Conservation (phyloP, 306 rosid genomes). For the Vigna radiata region DNA sequence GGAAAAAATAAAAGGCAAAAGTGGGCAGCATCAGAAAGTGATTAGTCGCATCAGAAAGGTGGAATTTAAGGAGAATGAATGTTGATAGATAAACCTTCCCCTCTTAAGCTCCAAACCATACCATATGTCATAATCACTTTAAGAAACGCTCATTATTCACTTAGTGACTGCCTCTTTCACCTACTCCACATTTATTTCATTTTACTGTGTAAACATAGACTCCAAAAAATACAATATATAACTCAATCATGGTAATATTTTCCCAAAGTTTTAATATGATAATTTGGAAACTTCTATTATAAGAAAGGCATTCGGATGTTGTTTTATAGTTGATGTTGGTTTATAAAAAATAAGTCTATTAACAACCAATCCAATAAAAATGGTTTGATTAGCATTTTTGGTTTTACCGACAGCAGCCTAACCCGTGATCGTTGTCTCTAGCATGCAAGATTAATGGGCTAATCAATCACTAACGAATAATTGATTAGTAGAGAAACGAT, state of each 20-base stretch:
- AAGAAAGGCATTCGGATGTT: too few species aligned
- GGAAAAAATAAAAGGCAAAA: background rate
- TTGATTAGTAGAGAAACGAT: background rate
- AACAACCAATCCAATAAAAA: background rate
- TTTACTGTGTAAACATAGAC: too few species aligned
- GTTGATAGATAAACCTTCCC: background rate
- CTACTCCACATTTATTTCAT: too few species aligned
- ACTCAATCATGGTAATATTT: background rate
- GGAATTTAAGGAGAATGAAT: background rate
- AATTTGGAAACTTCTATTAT: too few species aligned
- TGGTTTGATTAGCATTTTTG: background rate
- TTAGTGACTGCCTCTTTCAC: background rate
- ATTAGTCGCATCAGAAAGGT: conserved; percentile 28
- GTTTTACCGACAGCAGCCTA: background rate
- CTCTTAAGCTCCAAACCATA: conserved; percentile 13
- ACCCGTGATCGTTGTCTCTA: background rate
- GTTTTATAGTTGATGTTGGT: background rate
- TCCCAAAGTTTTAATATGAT: background rate
- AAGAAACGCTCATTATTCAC: background rate
- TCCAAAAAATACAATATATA: too few species aligned
- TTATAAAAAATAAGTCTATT: too few species aligned
- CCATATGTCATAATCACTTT: conserved; percentile 25
- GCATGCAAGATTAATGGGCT: background rate
- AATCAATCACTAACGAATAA: background rate
- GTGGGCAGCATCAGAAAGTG: conserved; percentile 34